Evolutionary conservation across 768 basidiomycete species (phyloP).

Genomic region (Tulasnella sp.): DNA sequence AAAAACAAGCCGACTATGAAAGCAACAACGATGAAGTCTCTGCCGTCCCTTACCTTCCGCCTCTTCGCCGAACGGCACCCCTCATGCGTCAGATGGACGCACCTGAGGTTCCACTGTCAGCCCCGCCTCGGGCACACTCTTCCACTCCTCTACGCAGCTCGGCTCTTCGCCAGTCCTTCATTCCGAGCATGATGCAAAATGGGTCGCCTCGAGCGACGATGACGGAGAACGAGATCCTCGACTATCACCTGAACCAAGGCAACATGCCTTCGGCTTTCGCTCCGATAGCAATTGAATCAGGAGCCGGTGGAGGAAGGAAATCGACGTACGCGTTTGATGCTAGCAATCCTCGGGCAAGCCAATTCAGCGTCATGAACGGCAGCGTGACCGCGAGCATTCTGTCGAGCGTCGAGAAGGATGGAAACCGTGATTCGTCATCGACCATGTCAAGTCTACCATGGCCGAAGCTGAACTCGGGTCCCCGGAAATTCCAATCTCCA

Average conservation of each 20-base stretch:
- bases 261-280: constrained; percentile 29
- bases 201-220: constrained; percentile 4
- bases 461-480: constrained; percentile 16
- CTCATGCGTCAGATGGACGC: not conserved
- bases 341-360: not conserved
- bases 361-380: constrained; percentile 23
- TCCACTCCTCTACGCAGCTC: constrained; percentile 20
- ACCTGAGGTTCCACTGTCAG: not conserved
- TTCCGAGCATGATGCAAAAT: constrained; percentile 16
- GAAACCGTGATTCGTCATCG: not conserved
- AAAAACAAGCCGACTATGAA: constrained; percentile 20
- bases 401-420: not conserved
- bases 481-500: not conserved
- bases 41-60: constrained; percentile 10
- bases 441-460: not conserved
- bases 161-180: constrained; percentile 19
- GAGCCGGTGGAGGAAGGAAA: not conserved
- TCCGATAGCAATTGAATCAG: not conserved
- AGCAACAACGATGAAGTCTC: not conserved
- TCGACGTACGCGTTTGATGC: not conserved
- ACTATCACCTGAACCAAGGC: constrained; percentile 30
- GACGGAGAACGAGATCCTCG: constrained; percentile 31
- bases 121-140: constrained; percentile 5
- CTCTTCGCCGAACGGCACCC: constrained; percentile 13
- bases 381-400: constrained; percentile 9